phyloP scores from a whole-genome alignment of 1,139 yeast species.

The Hyphopichia pseudoburtonii region DNA sequence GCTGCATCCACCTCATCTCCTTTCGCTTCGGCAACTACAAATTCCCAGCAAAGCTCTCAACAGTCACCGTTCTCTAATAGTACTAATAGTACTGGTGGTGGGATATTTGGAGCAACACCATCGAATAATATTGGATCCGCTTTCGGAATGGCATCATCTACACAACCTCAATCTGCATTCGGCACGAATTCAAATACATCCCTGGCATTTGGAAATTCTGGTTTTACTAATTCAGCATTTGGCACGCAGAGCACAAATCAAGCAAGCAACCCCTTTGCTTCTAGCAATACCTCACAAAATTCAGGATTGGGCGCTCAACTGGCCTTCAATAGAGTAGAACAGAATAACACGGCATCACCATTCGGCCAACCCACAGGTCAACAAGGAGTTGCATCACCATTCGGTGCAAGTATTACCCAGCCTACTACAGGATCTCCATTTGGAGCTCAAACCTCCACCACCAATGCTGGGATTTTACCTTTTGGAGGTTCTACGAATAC shows the following conservation, averaged over 20 bases:
- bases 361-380: slow-evolving; percentile 13
- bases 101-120: too few relatives aligned
- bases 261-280: slow-evolving; percentile 3
- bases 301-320: slow-evolving; percentile 7
- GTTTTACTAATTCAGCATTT: slow-evolving; percentile 12
- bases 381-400: slow-evolving; percentile 7
- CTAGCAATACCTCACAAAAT: slow-evolving; percentile 6
- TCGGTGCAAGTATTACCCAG: too few relatives aligned
- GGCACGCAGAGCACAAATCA: slow-evolving; percentile 5
- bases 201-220: slow-evolving; percentile 12
- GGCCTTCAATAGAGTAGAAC: slow-evolving; percentile 2
- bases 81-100: too few relatives aligned
- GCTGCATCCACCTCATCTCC: slow-evolving; percentile 5
- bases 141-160: slow-evolving; percentile 6
- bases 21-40: slow-evolving; percentile 4
- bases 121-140: slow-evolving; percentile 7
- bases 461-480: too few relatives aligned
- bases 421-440: too few relatives aligned
- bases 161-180: slow-evolving; percentile 7
- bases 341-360: slow-evolving; percentile 8
- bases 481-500: too few relatives aligned
- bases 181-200: slow-evolving; percentile 8
- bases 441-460: neutral
- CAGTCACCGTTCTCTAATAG: slow-evolving; percentile 4
- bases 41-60: neutral